Conservation (phyloP, 148 eudicot species). For the Oxyria digyna region DNA sequence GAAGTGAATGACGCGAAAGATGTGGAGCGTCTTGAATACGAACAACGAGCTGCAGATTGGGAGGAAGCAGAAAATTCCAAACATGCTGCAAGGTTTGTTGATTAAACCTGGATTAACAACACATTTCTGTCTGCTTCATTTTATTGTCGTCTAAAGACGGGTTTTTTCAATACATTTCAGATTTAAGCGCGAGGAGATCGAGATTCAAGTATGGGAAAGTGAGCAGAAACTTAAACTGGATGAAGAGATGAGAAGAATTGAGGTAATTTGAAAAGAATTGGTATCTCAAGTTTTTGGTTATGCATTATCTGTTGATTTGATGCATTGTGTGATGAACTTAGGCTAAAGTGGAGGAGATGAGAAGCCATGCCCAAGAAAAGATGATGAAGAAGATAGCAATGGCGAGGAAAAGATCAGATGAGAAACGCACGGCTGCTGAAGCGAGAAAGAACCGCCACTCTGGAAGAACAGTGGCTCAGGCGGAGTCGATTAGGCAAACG, state of each 20-base stretch:
- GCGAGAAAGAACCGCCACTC: slow-evolving; percentile 45
- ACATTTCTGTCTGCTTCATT: not conserved
- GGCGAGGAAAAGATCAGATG: slow-evolving; percentile 66
- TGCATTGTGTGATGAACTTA: slow-evolving; percentile 12
- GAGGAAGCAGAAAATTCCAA: slow-evolving; percentile 87
- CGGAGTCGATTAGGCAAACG: slow-evolving; percentile 69
- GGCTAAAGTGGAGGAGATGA: slow-evolving; percentile 84
- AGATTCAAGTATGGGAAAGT: slow-evolving; percentile 94
- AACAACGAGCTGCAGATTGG: slow-evolving; percentile 85
- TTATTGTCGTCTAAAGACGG: not conserved
- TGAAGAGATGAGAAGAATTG: slow-evolving; percentile 79
- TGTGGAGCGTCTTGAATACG: slow-evolving; percentile 38
- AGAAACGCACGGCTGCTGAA: slow-evolving; percentile 62
- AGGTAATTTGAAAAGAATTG: slow-evolving; percentile 39
- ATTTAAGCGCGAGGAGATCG: slow-evolving; percentile 78
- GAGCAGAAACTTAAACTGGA: slow-evolving; percentile 77
- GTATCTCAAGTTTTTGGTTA: not conserved
- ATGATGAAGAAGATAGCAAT: slow-evolving; percentile 72
- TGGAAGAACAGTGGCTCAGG: slow-evolving; percentile 60
- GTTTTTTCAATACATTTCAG: slow-evolving; percentile 20
- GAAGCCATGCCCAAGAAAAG: slow-evolving; percentile 68
- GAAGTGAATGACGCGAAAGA: slow-evolving; percentile 23
- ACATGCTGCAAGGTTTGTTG: slow-evolving; percentile 58
- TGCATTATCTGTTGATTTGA: not conserved
- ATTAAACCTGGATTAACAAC: not conserved